Percentiles rank a stretch among this genome's conserved stretches.
phyloP scores from a whole-genome alignment of 2,329 filamentous ascomycete species.

The Aspergillus melleus region DNA sequence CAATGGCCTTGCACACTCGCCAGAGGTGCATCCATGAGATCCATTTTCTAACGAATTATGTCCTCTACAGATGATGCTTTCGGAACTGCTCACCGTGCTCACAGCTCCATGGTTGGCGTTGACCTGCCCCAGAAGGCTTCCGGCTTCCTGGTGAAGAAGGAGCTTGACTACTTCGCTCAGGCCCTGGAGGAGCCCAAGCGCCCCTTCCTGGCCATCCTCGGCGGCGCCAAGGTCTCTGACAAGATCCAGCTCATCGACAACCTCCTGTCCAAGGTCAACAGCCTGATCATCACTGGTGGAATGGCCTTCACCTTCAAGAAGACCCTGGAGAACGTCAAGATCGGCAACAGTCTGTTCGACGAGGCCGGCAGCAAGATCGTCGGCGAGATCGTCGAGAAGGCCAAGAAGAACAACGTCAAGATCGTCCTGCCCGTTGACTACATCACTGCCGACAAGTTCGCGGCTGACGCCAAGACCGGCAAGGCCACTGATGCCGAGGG shows the following conservation, averaged over 20 bases:
- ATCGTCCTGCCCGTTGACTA: conserved; percentile 93
- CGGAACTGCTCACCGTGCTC: conserved; percentile 94
- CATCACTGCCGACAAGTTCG: conserved; percentile 94
- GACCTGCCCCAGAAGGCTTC: conserved; percentile 95
- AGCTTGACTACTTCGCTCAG: conserved; percentile 98
- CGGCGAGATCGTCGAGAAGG: conserved; percentile 83
- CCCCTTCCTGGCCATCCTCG: conserved; percentile 97
- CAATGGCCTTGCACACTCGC: neutral
- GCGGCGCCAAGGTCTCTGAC: conserved; percentile 97
- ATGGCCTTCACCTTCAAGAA: conserved; percentile 99
- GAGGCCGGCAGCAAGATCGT: conserved; percentile 93
- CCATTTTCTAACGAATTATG: neutral
- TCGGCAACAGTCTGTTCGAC: conserved; percentile 89
- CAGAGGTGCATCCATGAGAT: neutral
- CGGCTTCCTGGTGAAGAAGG: conserved; percentile 99
- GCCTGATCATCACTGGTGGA: conserved; percentile 90
- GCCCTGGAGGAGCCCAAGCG: conserved; percentile 90
- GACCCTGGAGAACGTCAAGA: conserved; percentile 85
- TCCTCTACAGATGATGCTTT: conserved; percentile 80
- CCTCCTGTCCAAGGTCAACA: conserved; percentile 96
- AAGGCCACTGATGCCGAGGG: conserved; percentile 82
- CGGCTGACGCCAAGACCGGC: conserved; percentile 76
- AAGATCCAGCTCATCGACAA: conserved; percentile 99
- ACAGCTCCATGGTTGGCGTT: conserved; percentile 98
- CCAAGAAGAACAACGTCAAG: conserved; percentile 94